These are phyloP conservation scores for Heimioporus sp. DNA, from an alignment of 768 basidiomycete genomes.

Conservation along the genomic window DNA sequence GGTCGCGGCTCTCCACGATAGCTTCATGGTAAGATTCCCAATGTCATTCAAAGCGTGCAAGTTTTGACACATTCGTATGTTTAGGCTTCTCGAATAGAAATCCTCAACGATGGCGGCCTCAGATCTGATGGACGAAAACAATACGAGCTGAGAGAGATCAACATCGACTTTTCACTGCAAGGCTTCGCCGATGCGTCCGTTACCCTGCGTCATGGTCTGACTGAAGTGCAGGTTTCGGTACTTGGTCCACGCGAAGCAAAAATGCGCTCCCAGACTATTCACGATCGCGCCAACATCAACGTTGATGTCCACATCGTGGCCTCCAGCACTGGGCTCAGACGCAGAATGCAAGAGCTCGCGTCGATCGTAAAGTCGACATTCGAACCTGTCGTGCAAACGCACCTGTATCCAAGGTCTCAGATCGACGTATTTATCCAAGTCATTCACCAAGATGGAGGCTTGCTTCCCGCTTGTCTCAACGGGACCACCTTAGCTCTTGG, in stretches of 20 bases:
- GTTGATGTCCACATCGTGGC: constrained; percentile 87
- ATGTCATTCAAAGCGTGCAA: not conserved
- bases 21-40: not conserved
- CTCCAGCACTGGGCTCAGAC: constrained; percentile 76
- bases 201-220: constrained; percentile 83
- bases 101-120: constrained; percentile 81
- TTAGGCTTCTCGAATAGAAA: constrained; percentile 60
- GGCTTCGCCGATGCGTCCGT: constrained; percentile 86
- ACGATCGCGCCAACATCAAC: constrained; percentile 86
- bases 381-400: constrained; percentile 89
- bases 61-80: not conserved
- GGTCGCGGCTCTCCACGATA: too few species aligned
- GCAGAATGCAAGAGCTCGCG: constrained; percentile 75
- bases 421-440: constrained; percentile 95
- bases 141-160: constrained; percentile 82
- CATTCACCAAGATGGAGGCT: constrained; percentile 89
- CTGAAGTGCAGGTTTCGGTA: constrained; percentile 83
- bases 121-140: constrained; percentile 93
- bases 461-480: constrained; percentile 91
- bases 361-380: constrained; percentile 91
- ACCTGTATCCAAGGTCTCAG: constrained; percentile 89
- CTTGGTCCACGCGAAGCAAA: constrained; percentile 92
- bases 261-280: constrained; percentile 72
- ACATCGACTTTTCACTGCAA: constrained; percentile 73
- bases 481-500: constrained; percentile 91